These are phyloP conservation scores for Paspalum vaginatum DNA, from an alignment of 176 grass and related monocot genomes.

Conservation along the genomic window DNA sequence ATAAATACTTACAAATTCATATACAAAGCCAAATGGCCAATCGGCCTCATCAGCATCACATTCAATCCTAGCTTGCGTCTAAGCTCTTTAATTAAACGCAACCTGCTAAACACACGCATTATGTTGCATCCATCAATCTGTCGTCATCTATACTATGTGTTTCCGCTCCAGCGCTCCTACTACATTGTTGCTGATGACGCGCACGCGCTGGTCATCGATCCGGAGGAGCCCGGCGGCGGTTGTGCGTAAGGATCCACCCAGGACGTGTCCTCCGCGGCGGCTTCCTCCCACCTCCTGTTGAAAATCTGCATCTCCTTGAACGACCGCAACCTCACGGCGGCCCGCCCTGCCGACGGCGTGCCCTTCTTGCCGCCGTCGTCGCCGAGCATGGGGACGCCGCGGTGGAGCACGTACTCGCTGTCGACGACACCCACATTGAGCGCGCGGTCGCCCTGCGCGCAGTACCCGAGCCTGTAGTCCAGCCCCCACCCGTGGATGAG, in stretches of 20 bases:
- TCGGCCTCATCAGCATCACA: too few relatives aligned
- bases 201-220: neutral
- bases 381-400: neutral
- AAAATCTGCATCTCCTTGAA: slow-evolving; percentile 11
- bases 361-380: neutral
- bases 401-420: slow-evolving; percentile 29
- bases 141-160: too few relatives aligned
- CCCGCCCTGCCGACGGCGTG: neutral
- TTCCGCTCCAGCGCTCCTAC: too few relatives aligned
- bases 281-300: neutral
- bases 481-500: slow-evolving; percentile 9
- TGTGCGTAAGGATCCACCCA: neutral
- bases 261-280: neutral
- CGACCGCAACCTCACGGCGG: neutral
- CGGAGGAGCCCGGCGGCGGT: neutral
- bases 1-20: too few relatives aligned
- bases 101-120: too few relatives aligned
- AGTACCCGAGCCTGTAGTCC: slow-evolving; percentile 1
- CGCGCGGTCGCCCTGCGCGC: neutral
- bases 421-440: neutral
- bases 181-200: neutral
- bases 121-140: too few relatives aligned
- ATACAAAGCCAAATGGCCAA: too few relatives aligned
- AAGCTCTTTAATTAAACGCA: too few relatives aligned
- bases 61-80: too few relatives aligned